These are phyloP conservation scores for Monosporascus sp. DNA, from an alignment of 2,329 filamentous ascomycete genomes.

Conservation along the genomic window DNA sequence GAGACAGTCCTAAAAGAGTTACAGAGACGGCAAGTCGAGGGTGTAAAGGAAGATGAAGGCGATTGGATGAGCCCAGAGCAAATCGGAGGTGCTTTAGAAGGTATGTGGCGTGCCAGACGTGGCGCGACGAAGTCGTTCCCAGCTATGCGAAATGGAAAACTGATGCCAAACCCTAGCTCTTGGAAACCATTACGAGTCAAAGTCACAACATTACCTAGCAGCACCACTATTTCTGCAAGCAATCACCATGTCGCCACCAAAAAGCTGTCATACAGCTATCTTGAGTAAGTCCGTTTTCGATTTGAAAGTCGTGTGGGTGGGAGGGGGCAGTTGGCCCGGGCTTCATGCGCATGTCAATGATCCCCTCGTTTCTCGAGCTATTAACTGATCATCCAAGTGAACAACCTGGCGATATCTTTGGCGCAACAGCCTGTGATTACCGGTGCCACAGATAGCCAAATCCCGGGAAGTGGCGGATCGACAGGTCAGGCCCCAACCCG, in stretches of 20 bases:
- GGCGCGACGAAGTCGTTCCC: background rate
- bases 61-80: conserved; percentile 67
- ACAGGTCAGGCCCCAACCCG: conserved; percentile 39
- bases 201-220: conserved; percentile 72
- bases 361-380: conserved; percentile 2
- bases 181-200: conserved; percentile 69
- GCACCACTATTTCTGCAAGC: conserved; percentile 85
- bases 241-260: conserved; percentile 58
- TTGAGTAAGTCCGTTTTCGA: conserved; percentile 52
- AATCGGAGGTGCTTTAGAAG: conserved; percentile 69
- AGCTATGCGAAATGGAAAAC: conserved; percentile 1
- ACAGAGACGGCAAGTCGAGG: conserved; percentile 59
- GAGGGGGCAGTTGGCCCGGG: no score
- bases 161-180: conserved; percentile 49
- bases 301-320: conserved; percentile 5
- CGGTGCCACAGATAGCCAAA: conserved; percentile 25
- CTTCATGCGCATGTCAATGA: background rate
- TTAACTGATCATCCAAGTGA: conserved; percentile 49
- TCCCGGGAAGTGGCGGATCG: conserved; percentile 22
- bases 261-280: conserved; percentile 71
- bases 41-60: conserved; percentile 64
- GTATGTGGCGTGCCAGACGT: conserved; percentile 32
- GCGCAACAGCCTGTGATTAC: conserved; percentile 56
- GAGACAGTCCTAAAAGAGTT: conserved; percentile 74
- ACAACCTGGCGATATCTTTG: conserved; percentile 71